A percentile compares a stretch with the other conserved stretches of the same genome.
Conservation (phyloP, 495 filamentous ascomycete species). For the Penicillium herquei region DNA sequence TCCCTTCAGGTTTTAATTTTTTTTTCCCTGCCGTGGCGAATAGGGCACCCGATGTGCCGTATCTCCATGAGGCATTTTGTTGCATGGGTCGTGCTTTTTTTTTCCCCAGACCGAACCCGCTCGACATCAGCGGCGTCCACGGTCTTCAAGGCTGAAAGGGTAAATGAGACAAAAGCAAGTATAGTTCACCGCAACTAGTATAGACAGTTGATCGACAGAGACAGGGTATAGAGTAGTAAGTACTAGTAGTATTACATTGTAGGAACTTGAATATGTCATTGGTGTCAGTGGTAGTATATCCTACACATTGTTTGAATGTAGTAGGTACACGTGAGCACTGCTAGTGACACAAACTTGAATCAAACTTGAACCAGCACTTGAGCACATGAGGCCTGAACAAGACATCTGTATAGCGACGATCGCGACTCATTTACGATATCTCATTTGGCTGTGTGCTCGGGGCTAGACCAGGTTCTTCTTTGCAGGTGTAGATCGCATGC, state of each 20-base stretch:
- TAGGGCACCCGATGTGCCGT: not conserved
- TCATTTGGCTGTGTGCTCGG: not conserved
- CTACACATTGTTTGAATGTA: no score
- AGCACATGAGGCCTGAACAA: not conserved
- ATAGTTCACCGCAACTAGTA: no score
- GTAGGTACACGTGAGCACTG: constrained; percentile 1
- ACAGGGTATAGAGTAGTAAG: no score
- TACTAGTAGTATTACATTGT: no score
- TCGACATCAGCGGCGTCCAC: constrained; percentile 26
- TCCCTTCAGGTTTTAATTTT: constrained; percentile 1
- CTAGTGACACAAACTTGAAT: no score
- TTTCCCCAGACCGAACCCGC: constrained; percentile 14
- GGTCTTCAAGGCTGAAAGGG: constrained; percentile 17
- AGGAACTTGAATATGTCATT: no score
- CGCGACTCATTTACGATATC: not conserved
- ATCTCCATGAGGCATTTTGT: constrained; percentile 26
- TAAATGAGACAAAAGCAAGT: not conserved
- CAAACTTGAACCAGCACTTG: no score
- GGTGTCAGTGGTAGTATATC: no score
- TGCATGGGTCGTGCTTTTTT: constrained; percentile 13
- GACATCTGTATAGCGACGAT: not conserved
- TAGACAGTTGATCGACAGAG: no score
- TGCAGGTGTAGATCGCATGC: constrained; percentile 3
- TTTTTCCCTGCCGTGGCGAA: not conserved
- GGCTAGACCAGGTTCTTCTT: constrained; percentile 6